These are phyloP conservation scores for Trichosporon coremiiforme DNA, from an alignment of 1,284 basidiomycete genomes.

Conservation along the genomic window DNA sequence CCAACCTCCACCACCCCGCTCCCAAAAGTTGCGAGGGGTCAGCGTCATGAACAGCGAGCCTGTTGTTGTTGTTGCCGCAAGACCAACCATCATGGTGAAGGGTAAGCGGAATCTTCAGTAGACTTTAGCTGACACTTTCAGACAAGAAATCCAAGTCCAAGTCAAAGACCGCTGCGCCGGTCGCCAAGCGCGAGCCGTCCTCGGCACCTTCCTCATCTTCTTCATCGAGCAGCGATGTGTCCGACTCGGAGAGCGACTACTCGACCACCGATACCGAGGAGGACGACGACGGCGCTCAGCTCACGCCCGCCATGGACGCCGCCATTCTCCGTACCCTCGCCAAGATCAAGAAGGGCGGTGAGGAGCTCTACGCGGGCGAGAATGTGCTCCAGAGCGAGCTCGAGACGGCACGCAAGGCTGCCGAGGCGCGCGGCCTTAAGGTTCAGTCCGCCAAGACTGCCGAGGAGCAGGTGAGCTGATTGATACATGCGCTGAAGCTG, in stretches of 20 bases:
- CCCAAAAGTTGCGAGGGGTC: conserved; percentile 27
- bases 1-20: conserved; percentile 16
- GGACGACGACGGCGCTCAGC: conserved; percentile 92
- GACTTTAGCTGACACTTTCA: background rate
- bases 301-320: conserved; percentile 91
- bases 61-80: background rate
- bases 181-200: conserved; percentile 22
- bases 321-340: conserved; percentile 91
- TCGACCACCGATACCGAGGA: conserved; percentile 69
- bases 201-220: conserved; percentile 17
- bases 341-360: conserved; percentile 72
- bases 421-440: conserved; percentile 36
- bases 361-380: conserved; percentile 70
- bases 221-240: background rate
- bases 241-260: conserved; percentile 38
- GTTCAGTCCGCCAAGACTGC: conserved; percentile 24
- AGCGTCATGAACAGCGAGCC: background rate
- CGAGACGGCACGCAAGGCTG: conserved; percentile 45
- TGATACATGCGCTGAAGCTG: background rate
- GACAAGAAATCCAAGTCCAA: conserved; percentile 14
- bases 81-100: conserved; percentile 21
- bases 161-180: conserved; percentile 7
- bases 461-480: conserved; percentile 41
- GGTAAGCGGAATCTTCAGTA: conserved; percentile 13
- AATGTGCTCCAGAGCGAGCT: conserved; percentile 73